These are phyloP conservation scores for Pneumocystis canis DNA, from an alignment of 1,139 yeast genomes.

Conservation along the genomic window DNA sequence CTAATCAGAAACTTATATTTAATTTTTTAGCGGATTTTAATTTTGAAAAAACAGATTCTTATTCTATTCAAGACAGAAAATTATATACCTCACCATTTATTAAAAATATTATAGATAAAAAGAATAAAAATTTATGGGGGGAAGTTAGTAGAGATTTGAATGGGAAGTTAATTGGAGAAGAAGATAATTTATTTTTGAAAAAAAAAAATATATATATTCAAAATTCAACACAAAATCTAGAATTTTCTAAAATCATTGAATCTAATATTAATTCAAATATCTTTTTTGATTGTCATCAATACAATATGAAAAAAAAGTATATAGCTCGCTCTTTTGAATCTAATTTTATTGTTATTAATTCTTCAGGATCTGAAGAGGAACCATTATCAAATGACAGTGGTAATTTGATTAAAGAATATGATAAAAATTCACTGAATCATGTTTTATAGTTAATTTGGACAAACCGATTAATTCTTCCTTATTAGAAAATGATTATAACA, in stretches of 20 bases:
- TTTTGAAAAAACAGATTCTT: not conserved
- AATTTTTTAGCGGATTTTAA: not conserved
- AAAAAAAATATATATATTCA: not conserved
- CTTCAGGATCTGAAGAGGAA: not conserved
- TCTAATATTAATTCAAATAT: not conserved
- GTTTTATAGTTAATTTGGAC: not conserved
- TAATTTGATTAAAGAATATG: not conserved
- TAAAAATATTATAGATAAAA: not conserved
- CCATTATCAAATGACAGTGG: not conserved
- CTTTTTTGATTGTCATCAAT: not conserved
- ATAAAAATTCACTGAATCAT: not conserved
- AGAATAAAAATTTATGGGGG: not conserved
- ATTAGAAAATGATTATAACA: not conserved
- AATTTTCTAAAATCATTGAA: not conserved
- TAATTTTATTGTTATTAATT: not conserved
- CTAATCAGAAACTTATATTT: not conserved
- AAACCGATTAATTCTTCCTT: not conserved
- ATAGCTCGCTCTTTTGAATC: not conserved
- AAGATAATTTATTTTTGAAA: not conserved
- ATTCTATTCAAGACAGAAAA: not conserved
- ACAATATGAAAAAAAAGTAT: not conserved
- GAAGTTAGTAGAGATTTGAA: not conserved
- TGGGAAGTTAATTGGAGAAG: not conserved
- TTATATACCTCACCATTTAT: not conserved
- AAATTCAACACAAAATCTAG: not conserved